Percentiles rank a stretch among this genome's conserved stretches.
Evolutionary conservation across 805 yeast species (phyloP).

Genomic region (Hanseniaspora hatyaiensis): DNA sequence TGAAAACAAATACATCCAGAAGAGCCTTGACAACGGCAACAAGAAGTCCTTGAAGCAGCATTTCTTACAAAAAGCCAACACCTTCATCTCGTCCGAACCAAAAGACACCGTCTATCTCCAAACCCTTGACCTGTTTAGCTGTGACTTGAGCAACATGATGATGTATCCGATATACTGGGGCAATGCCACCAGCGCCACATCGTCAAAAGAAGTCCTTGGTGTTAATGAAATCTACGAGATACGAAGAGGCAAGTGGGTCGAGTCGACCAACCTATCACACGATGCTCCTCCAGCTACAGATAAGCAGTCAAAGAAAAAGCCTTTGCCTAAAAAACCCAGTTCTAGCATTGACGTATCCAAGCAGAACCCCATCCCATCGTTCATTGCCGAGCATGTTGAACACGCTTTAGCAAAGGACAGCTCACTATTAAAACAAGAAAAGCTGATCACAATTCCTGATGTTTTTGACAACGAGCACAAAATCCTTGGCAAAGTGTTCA

Average conservation of each 20-base stretch:
- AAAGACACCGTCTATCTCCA: not conserved
- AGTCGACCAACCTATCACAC: slow-evolving; percentile 2
- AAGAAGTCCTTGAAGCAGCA: not conserved
- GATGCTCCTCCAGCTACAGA: too few relatives aligned
- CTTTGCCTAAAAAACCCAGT: not conserved
- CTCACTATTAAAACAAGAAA: slow-evolving; percentile 1
- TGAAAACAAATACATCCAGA: not conserved
- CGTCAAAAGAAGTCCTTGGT: not conserved
- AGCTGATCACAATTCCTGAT: slow-evolving; percentile 7
- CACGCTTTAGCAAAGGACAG: not conserved
- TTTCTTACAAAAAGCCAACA: not conserved
- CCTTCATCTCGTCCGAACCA: not conserved
- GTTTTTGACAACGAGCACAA: not conserved
- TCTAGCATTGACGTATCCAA: not conserved
- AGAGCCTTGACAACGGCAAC: not conserved
- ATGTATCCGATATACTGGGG: slow-evolving; percentile 14
- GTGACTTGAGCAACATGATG: slow-evolving; percentile 2
- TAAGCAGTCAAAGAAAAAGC: not conserved
- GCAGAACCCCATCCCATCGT: slow-evolving; percentile 1
- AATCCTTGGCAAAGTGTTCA: slow-evolving; percentile 4
- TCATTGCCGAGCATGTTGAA: slow-evolving; percentile 9
- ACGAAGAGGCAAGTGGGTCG: slow-evolving; percentile 14
- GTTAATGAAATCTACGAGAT: slow-evolving; percentile 12
- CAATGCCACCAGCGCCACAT: too few relatives aligned
- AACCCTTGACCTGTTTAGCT: slow-evolving; percentile 1